Conservation (phyloP, 139 green algal genomes). For the Chlamydomonas sp. region DNA sequence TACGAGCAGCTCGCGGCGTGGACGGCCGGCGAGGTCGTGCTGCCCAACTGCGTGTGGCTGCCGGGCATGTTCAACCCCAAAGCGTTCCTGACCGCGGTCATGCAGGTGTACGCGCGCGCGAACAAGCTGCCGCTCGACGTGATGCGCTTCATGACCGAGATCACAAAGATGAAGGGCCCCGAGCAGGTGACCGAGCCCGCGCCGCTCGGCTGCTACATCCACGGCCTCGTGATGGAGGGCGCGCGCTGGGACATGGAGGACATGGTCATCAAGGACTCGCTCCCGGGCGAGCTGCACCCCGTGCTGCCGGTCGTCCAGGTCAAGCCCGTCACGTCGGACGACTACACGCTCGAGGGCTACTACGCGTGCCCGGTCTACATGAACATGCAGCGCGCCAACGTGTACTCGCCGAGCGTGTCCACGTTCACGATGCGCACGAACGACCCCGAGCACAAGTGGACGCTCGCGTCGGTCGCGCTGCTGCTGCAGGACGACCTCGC, state of each 20-base stretch:
- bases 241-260: constrained; percentile 75
- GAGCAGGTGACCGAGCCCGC: constrained; percentile 56
- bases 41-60: constrained; percentile 64
- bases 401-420: constrained; percentile 70
- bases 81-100: constrained; percentile 81
- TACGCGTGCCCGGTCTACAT: constrained; percentile 82
- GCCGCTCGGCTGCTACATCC: constrained; percentile 62
- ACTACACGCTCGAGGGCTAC: constrained; percentile 59
- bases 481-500: constrained; percentile 79
- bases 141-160: constrained; percentile 79
- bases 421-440: constrained; percentile 72
- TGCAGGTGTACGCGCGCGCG: constrained; percentile 75
- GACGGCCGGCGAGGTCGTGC: constrained; percentile 54
- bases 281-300: constrained; percentile 73
- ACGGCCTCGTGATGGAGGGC: constrained; percentile 72
- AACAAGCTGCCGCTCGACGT: constrained; percentile 77
- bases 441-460: constrained; percentile 67
- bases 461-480: constrained; percentile 65
- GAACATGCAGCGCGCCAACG: constrained; percentile 84
- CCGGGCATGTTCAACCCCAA: constrained; percentile 83
- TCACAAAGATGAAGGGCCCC: constrained; percentile 27
- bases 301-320: constrained; percentile 67
- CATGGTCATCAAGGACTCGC: constrained; percentile 62
- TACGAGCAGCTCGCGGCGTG: constrained; percentile 69
- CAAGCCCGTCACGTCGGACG: constrained; percentile 65